Percentiles rank a stretch among this genome's conserved stretches.
phyloP scores from a whole-genome alignment of 2,329 filamentous ascomycete species.

The Phyllosticta capitalensis region DNA sequence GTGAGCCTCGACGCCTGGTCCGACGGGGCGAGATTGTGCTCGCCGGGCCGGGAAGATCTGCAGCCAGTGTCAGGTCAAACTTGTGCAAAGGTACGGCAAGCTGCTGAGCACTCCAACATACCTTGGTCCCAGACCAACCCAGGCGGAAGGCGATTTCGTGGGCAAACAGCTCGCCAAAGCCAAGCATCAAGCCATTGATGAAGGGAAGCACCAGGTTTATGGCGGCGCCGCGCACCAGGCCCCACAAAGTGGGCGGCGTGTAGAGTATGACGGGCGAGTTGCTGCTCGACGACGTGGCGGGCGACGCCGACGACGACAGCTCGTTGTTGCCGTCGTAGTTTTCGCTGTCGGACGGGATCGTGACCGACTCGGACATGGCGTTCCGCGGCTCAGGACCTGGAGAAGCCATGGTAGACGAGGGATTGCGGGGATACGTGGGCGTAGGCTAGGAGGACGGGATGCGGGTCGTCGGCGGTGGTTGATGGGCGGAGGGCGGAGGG shows the following conservation, averaged over 20 bases:
- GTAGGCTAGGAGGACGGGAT: not conserved
- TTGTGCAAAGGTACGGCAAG: not conserved
- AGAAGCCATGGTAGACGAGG: conserved; percentile 7
- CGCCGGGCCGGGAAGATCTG: conserved; percentile 54
- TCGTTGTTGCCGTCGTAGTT: conserved; percentile 60
- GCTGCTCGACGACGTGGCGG: conserved; percentile 40
- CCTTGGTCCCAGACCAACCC: conserved; percentile 91
- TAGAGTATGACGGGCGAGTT: conserved; percentile 73
- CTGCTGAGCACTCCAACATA: conserved; percentile 28
- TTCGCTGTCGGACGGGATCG: conserved; percentile 74
- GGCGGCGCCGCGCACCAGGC: conserved; percentile 73
- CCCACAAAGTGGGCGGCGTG: conserved; percentile 79
- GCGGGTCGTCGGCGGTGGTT: not conserved
- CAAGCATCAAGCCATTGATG: conserved; percentile 95
- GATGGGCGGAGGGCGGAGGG: not conserved
- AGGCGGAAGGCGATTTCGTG: conserved; percentile 90
- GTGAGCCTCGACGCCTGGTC: conserved; percentile 73
- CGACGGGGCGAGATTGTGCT: conserved; percentile 53
- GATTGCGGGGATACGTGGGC: not conserved
- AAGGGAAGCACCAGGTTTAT: conserved; percentile 96
- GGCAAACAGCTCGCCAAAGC: conserved; percentile 92
- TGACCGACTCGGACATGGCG: conserved; percentile 57
- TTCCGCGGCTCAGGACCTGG: conserved; percentile 2
- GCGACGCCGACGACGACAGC: conserved; percentile 47
- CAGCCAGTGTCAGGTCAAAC: not conserved